phyloP scores from a whole-genome alignment of 2,329 filamentous ascomycete genomes.

The Exophiala mesophila region DNA sequence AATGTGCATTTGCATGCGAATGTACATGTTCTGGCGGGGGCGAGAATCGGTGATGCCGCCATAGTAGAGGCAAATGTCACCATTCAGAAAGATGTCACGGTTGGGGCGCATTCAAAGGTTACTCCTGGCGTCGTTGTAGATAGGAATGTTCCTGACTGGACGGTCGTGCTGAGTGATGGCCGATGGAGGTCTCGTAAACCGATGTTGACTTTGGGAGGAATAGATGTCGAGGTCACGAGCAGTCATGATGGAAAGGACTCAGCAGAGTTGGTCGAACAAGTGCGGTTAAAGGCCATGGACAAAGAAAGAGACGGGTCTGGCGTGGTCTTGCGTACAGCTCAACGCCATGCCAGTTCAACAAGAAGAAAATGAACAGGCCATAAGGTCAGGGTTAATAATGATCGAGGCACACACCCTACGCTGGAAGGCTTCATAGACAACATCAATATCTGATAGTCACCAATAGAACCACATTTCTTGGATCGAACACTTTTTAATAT shows the following conservation, averaged over 20 bases:
- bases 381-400: too few relatives aligned
- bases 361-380: conserved; percentile 23
- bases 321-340: conserved; percentile 17
- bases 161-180: conserved; percentile 62
- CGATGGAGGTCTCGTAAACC: conserved; percentile 31
- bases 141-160: conserved; percentile 59
- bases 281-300: conserved; percentile 59
- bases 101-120: conserved; percentile 61
- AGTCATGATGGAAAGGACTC: conserved; percentile 20
- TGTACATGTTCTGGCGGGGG: conserved; percentile 34
- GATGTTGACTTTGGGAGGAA: conserved; percentile 33
- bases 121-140: conserved; percentile 56
- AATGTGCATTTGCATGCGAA: conserved; percentile 38
- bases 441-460: too few relatives aligned
- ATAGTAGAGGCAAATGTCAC: conserved; percentile 44
- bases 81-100: conserved; percentile 31
- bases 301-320: conserved; percentile 23
- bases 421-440: too few relatives aligned
- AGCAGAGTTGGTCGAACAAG: conserved; percentile 46
- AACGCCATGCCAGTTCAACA: conserved; percentile 22
- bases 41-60: conserved; percentile 36
- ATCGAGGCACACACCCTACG: too few relatives aligned
- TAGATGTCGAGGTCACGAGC: conserved; percentile 19
- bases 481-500: too few relatives aligned
- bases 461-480: too few relatives aligned